phyloP scores from a whole-genome alignment of 2,329 filamentous ascomycete genomes.

The Exserohilum turcica region DNA sequence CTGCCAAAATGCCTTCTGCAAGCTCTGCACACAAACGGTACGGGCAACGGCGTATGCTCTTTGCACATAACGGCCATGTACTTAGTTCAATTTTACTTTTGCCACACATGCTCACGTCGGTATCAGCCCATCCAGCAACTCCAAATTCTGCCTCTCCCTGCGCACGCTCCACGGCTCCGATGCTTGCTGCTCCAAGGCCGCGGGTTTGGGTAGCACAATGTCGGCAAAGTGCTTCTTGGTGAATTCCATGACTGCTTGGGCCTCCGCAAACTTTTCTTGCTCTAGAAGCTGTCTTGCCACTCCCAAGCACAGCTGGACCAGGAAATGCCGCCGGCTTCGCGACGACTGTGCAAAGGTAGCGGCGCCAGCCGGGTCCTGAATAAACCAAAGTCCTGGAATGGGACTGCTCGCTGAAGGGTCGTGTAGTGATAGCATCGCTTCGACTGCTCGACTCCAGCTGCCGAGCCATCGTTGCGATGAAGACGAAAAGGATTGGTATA shows the following conservation, averaged over 20 bases:
- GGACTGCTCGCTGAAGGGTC: constrained; percentile 32
- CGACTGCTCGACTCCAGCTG: constrained; percentile 26
- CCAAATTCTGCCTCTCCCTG: constrained; percentile 29
- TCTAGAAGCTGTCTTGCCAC: constrained; percentile 38
- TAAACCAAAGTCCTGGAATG: constrained; percentile 28
- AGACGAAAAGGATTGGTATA: constrained; percentile 35
- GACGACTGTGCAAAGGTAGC: constrained; percentile 13
- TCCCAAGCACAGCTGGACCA: constrained; percentile 40
- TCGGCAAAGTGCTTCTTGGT: constrained; percentile 40
- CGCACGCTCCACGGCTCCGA: constrained; percentile 5
- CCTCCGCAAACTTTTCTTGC: constrained; percentile 36
- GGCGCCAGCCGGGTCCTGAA: constrained; percentile 30
- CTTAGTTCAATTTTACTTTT: not conserved
- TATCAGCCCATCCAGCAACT: constrained; percentile 33
- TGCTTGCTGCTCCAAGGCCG: constrained; percentile 2
- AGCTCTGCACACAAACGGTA: not conserved
- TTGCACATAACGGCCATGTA: not conserved
- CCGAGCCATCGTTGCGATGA: constrained; percentile 32
- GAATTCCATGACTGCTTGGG: constrained; percentile 38
- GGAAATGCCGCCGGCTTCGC: constrained; percentile 23
- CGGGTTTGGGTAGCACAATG: constrained; percentile 28
- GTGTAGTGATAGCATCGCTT: constrained; percentile 38
- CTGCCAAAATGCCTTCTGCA: constrained; percentile 3
- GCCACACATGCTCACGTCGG: constrained; percentile 18
- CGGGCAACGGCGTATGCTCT: too few species aligned